Evolutionary conservation across 78 protist species (phyloP).

Genomic region (Tieghemostelium lacteum): DNA sequence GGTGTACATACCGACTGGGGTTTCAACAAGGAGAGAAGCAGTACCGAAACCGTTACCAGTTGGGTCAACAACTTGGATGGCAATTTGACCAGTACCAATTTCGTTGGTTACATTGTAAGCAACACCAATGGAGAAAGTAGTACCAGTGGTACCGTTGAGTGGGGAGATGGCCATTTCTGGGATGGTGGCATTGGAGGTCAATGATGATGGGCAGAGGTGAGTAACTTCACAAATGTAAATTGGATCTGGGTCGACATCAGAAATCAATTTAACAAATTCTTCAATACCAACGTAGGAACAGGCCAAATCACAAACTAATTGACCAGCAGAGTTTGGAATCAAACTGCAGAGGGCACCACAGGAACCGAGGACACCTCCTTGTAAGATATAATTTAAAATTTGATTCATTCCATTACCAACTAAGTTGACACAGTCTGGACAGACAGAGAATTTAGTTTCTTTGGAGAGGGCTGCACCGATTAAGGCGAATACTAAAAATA

Average conservation of each 20-base stretch:
- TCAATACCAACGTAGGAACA: constrained; percentile 63
- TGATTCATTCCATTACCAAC: neutral
- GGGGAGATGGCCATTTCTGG: constrained; percentile 14
- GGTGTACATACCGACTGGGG: neutral
- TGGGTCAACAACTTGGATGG: constrained; percentile 35
- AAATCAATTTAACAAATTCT: constrained; percentile 41
- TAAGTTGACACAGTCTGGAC: neutral
- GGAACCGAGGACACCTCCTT: constrained; percentile 1
- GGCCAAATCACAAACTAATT: constrained; percentile 15
- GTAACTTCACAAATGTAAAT: constrained; percentile 40
- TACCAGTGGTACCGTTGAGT: neutral
- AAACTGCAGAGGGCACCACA: constrained; percentile 21
- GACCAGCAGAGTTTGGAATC: neutral
- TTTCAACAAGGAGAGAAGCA: neutral
- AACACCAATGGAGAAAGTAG: constrained; percentile 1
- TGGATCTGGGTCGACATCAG: constrained; percentile 59
- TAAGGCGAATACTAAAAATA: too few relatives aligned
- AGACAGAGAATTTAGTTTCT: too few relatives aligned
- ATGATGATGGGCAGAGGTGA: constrained; percentile 50
- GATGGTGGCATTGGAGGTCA: constrained; percentile 18
- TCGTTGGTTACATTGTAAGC: neutral
- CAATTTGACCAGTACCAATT: constrained; percentile 8
- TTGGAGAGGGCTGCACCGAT: too few relatives aligned
- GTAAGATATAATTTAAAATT: neutral
- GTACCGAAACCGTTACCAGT: constrained; percentile 16